Conservation (phyloP, 2,329 filamentous ascomycete genomes). For the Xylariaceae sp. region DNA sequence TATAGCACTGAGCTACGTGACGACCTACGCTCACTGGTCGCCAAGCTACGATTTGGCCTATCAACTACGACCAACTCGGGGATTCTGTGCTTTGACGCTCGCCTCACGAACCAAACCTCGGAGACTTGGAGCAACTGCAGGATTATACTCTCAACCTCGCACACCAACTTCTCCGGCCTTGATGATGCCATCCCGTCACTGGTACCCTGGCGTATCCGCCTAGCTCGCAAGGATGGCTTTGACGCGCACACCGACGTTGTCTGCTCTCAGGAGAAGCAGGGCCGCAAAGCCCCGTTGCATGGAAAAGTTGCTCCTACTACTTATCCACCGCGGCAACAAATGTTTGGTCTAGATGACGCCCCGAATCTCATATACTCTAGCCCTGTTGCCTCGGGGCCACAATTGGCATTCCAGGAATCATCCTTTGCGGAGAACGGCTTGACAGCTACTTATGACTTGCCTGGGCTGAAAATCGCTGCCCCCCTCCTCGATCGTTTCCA, state of each 20-base stretch:
- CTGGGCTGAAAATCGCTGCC: constrained; percentile 58
- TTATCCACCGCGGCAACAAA: constrained; percentile 38
- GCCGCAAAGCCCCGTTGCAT: constrained; percentile 38
- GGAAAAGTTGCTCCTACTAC: constrained; percentile 24
- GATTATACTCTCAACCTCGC: constrained; percentile 64
- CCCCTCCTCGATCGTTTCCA: constrained; percentile 53
- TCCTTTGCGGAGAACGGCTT: constrained; percentile 61
- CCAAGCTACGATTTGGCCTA: constrained; percentile 66
- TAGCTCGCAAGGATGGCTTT: constrained; percentile 39
- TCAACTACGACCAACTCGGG: constrained; percentile 57
- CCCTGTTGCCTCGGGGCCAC: no score
- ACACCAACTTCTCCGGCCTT: constrained; percentile 59
- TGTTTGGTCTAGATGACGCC: constrained; percentile 39
- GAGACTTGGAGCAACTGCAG: constrained; percentile 66
- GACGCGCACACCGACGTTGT: constrained; percentile 35
- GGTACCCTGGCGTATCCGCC: constrained; percentile 58
- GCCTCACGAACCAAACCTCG: constrained; percentile 63
- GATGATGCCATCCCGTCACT: constrained; percentile 59
- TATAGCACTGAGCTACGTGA: constrained; percentile 58
- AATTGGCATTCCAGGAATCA: constrained; percentile 54
- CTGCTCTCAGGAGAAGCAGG: constrained; percentile 44
- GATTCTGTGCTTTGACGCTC: constrained; percentile 62
- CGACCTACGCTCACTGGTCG: constrained; percentile 59
- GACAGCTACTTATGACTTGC: constrained; percentile 64
- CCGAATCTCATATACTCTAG: no score